These are phyloP conservation scores for Psidium guajava DNA, from an alignment of 345 rosid genomes.

Conservation along the genomic window DNA sequence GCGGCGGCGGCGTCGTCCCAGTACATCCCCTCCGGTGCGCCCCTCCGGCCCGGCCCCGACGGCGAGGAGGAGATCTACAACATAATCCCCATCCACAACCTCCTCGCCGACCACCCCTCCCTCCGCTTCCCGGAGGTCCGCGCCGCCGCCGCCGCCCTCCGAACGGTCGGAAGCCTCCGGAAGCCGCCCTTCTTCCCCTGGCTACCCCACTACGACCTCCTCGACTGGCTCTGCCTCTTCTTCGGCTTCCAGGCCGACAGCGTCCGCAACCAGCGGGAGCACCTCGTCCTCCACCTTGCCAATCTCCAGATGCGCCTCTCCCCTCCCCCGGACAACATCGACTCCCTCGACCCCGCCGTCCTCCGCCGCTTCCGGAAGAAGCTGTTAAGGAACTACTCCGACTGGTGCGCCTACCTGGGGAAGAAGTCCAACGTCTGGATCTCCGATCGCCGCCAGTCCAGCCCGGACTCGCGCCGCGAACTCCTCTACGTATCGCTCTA, in stretches of 20 bases:
- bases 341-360: constrained; percentile 59
- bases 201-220: constrained; percentile 69
- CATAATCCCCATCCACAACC: constrained; percentile 86
- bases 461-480: constrained; percentile 54
- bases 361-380: constrained; percentile 65
- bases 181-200: constrained; percentile 64
- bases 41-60: background rate
- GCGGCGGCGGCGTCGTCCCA: background rate
- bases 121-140: constrained; percentile 89
- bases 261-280: constrained; percentile 92
- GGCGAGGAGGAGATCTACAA: constrained; percentile 55
- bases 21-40: background rate
- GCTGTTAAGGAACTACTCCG: constrained; percentile 60
- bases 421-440: constrained; percentile 84
- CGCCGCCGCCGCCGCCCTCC: constrained; percentile 83
- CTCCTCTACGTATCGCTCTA: constrained; percentile 60
- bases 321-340: constrained; percentile 86
- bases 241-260: constrained; percentile 78
- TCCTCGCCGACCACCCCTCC: constrained; percentile 91
- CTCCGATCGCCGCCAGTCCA: constrained; percentile 46
- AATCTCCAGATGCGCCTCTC: constrained; percentile 96
- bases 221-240: constrained; percentile 82
- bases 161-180: constrained; percentile 72
- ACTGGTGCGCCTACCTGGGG: constrained; percentile 82
- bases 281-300: constrained; percentile 82